Base-by-base conservation (phyloP, 257 asterid genomes). In the Plantago major region DNA sequence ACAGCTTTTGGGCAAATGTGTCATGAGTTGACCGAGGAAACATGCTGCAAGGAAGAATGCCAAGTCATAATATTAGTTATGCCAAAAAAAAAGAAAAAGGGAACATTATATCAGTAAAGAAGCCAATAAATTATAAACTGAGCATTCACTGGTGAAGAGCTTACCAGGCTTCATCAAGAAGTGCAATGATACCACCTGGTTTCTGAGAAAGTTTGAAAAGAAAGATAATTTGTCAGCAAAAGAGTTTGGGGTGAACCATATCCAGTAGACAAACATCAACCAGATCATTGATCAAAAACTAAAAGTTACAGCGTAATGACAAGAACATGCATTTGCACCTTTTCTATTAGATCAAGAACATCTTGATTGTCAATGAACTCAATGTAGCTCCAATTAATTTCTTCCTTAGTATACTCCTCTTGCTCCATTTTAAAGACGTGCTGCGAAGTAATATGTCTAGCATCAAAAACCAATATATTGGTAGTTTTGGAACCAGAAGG, bases 391-490 rank as follows among this genome's bases (percentile, higher is more conserved):
- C 97, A 93, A 78, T 89, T 75, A 65, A 93, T 93, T 78, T 93
- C 96, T 85, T 93, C 99, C 77, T 86, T 93, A 7, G 96, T 92
- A 61, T 92, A 92, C 81, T 92, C 99, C 79, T 93, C 99, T 87
- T 93, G 99, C 88, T 93, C 99, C 97, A 87, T 93, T 83, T 93
- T 93, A 74, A 93, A 93, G 63, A 93, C 99, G 46, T 93, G 99
- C 99, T 93, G 91, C 65, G 74, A 74, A 75, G 66, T 42, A 62
- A 76, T 53, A 17, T 33, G 51, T 58, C 55, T 44, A 59, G 50
- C 58, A 67, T 64, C 58, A 75, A 12, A 58, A 40, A 58, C 46
- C 55, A 42, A 70, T 49, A 51, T 38, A 67, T 17, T 38, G 55
- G 63, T 16, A 63, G 42, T 46, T 43, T 17, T 19, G 63, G 28